Base-by-base conservation (phyloP, 2,329 filamentous ascomycete species). In the Cercospora beticola region DNA sequence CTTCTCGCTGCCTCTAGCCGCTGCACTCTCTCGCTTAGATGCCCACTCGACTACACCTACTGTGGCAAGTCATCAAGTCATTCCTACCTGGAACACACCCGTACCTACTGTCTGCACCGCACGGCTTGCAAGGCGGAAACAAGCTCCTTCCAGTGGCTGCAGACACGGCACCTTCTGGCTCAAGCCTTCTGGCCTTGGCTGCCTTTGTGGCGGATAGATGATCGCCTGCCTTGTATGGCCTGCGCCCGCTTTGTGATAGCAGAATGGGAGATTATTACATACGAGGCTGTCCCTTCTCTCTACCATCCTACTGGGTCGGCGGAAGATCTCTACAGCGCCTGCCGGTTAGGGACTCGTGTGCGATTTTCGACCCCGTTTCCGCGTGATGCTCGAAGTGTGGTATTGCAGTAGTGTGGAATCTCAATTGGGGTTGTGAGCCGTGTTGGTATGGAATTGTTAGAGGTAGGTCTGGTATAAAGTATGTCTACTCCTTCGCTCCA, bases 191-290 rank as follows among this genome's bases (percentile, higher is more conserved):
- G 23, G 36, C 36, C 36, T 68, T 65, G 63, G 67, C 67, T 63
- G 61, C 54, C 18, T 54, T 54, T 56, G 67, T 63, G 67, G 67
- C 62, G 67, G 63, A 57, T 64, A 64, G 64, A 69, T 64, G 60
- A 64, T 66, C 67, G 26, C 56, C 54, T 61, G 8, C 30, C 33
- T 23, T 14, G 23, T 28, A 16, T 57, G 54, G 23, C n/a, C 1
- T 31, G 23, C 23, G 54, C 23, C 23, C 23, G n/a, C 23, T 16
- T 12, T 4, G 26, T 23, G 31, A 59, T 36, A 21, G 56, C 56
- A 36, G 30, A 12, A 31, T n/a, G 36, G 16, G 49, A 56, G 49
- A 56, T 56, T 56, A 23, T 26, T 56, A 56, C 49, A 28, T 28
- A 56, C 49, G 49, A 56, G 12, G 49, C 49, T 28, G 10, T 43